Conservation (phyloP, 1,139 yeast genomes). For the Torulaspora pretoriensis region DNA sequence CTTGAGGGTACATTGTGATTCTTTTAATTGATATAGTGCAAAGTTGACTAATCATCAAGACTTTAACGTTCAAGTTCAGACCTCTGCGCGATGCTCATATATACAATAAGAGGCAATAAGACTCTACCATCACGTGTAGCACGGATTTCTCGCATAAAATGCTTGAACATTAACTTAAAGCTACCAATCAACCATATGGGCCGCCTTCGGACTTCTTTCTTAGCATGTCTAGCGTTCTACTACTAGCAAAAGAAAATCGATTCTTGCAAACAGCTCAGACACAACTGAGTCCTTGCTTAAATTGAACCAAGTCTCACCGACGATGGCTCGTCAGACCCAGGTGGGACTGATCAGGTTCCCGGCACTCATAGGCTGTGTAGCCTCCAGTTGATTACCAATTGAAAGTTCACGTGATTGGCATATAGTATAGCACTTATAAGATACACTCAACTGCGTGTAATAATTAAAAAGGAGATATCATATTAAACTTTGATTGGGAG, state of each 20-base stretch:
- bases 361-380: no score
- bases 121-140: conserved; percentile 1
- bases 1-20: background rate
- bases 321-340: no score
- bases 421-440: background rate
- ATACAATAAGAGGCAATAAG: background rate
- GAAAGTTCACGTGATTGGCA: background rate
- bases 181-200: background rate
- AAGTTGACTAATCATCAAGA: background rate
- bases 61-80: background rate
- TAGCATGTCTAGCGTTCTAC: no score
- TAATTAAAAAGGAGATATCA: background rate
- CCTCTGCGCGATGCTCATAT: conserved; percentile 1
- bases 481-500: background rate
- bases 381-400: no score
- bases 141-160: background rate
- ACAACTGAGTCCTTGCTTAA: background rate
- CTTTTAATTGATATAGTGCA: background rate
- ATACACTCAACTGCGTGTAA: background rate
- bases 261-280: background rate
- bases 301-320: background rate
- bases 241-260: background rate
- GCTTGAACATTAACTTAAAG: background rate
- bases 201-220: no score
- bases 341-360: no score